Evolutionary conservation across 1,284 basidiomycete genomes (phyloP), one percentile per base, ranked within the genome.

Genomic region (Chalciporus sp.): DNA sequence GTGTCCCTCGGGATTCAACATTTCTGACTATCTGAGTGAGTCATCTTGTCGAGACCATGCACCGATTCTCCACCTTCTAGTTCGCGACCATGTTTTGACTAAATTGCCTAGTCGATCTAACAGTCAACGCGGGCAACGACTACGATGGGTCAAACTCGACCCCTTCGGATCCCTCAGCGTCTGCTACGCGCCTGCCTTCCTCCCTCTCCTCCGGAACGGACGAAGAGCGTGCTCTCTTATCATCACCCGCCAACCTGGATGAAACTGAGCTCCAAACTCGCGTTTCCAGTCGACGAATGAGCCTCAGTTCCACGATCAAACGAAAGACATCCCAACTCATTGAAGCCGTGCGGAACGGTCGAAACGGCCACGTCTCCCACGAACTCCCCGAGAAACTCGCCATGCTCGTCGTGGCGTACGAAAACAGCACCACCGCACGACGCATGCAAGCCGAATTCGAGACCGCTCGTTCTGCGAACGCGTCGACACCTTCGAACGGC

Each of bases 1-100:
- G 0, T 99, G 96, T 69, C 96, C 96, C 8, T 76, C 86, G n/a
- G 96, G 96, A 0, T 98, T 95, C 74, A 99, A 99, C 69, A 91
- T 98, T 62, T 95, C 95, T 0, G 96, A 99, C 72, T 96, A 88
- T 70, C 74, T 97, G 57, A 97, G 92, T 93, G 67, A 57, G 88
- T 81, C 29, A 29, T 29, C 7, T 23, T 23, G 23, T 23, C 23
- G n/a, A 20, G 31, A 29, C 14, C 33, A n/a, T 35, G 33, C 42
- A 29, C 20, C 8, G 5, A 28, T 39, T 10, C 7, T 12, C n/a
- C 39, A 26, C 16, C 10, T 14, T 27, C 42, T 9, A 20, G 6
- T 20, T 9, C 14, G 12, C n/a, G 35, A 40, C 42, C 8, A 7
- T 37, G 10, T 60, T 27, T 45, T 61, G 39, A 57, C 47, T 14